These are phyloP conservation scores for Fragaria vesca DNA, from an alignment of 306 rosid species.

Conservation along the genomic window DNA sequence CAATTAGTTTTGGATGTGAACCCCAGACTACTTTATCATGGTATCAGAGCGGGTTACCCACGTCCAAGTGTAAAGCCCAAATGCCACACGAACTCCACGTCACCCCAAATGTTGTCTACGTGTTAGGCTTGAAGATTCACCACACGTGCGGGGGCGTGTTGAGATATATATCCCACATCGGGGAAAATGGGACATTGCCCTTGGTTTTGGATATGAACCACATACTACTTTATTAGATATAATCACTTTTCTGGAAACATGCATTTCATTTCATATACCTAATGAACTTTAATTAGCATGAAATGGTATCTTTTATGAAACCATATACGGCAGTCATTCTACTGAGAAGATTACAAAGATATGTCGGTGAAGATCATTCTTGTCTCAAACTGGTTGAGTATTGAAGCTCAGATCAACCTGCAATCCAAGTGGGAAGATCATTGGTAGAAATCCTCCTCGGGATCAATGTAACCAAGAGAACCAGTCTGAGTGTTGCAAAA, in stretches of 20 bases:
- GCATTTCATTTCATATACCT: neutral
- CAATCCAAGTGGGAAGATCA: constrained; percentile 22
- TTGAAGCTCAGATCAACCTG: constrained; percentile 22
- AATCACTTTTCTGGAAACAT: neutral
- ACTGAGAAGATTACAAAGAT: neutral
- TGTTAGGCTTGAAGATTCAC: too few species aligned
- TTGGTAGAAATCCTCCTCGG: constrained; percentile 19
- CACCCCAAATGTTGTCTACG: too few species aligned
- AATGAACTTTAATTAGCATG: neutral
- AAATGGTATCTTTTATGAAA: neutral
- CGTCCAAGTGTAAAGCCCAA: too few species aligned
- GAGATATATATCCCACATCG: too few species aligned
- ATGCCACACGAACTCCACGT: too few species aligned
- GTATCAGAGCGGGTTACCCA: too few species aligned
- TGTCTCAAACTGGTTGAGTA: neutral
- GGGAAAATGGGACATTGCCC: too few species aligned
- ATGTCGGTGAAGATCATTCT: neutral
- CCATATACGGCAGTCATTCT: neutral
- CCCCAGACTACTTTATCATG: too few species aligned
- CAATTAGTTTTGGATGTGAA: too few species aligned
- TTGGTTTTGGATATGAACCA: too few species aligned
- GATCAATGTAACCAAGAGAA: constrained; percentile 24
- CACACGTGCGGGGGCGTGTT: too few species aligned
- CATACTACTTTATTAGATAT: neutral
- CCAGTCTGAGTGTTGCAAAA: constrained; percentile 24